Evolutionary conservation across 345 rosid genomes (phyloP).

Genomic region (Psidium friedrichsthalianum): DNA sequence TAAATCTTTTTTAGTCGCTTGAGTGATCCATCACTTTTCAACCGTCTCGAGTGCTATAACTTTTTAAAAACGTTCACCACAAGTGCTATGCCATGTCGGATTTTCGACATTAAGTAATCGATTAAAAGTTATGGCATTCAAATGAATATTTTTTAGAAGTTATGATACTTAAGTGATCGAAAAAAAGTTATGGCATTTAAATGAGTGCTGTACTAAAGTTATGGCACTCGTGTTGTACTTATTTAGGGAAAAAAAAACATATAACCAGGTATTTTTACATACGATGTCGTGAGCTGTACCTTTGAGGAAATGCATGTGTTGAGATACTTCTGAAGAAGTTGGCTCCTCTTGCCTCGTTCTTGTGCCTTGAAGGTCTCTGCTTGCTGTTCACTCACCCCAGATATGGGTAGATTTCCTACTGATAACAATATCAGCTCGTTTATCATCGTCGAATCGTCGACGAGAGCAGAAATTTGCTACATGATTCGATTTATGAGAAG

Average conservation of each 20-base stretch:
- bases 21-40: too few species aligned
- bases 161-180: too few species aligned
- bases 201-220: too few species aligned
- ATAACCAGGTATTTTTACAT: neutral
- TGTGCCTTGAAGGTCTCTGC: conserved; percentile 47
- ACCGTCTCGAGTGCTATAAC: too few species aligned
- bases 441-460: neutral
- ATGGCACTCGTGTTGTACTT: too few species aligned
- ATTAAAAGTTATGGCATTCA: too few species aligned
- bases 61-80: too few species aligned
- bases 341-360: conserved; percentile 50
- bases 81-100: too few species aligned
- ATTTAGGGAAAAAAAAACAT: neutral
- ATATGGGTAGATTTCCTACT: conserved; percentile 67
- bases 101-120: too few species aligned
- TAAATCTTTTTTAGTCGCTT: too few species aligned
- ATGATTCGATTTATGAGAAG: neutral
- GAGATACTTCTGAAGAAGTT: conserved; percentile 40
- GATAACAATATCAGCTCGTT: neutral
- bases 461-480: neutral
- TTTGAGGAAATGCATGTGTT: conserved; percentile 37
- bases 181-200: too few species aligned
- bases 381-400: conserved; percentile 48
- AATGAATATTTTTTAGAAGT: too few species aligned
- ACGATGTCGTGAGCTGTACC: conserved; percentile 15